Percentiles rank a stretch among this genome's conserved stretches.
These are phyloP conservation scores for Phytophthora foliorum DNA, from an alignment of 352 stramenopile genomes.

Conservation along the genomic window DNA sequence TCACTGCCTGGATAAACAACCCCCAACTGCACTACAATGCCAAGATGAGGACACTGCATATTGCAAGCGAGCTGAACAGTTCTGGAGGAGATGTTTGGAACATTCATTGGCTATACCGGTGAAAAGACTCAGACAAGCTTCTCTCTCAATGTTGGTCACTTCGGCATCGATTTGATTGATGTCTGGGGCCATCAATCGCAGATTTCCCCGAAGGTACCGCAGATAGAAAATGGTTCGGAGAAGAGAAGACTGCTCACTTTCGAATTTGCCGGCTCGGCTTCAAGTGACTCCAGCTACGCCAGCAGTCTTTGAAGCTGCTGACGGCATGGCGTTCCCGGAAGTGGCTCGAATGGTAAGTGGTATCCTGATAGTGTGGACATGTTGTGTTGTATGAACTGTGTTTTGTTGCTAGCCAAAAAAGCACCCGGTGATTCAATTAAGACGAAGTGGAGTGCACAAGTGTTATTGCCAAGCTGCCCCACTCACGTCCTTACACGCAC, in stretches of 20 bases:
- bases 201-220: conserved; percentile 12
- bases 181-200: not conserved
- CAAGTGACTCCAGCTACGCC: conserved; percentile 8
- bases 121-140: too few relatives aligned
- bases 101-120: too few relatives aligned
- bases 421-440: conserved; percentile 61
- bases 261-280: conserved; percentile 12
- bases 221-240: not conserved
- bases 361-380: not conserved
- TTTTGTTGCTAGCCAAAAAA: conserved; percentile 26
- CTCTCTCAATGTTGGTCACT: conserved; percentile 4
- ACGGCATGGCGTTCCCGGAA: conserved; percentile 9
- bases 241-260: conserved; percentile 11
- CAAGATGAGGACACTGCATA: too few relatives aligned
- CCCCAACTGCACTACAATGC: too few relatives aligned
- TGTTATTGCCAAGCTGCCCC: conserved; percentile 60
- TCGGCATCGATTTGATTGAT: conserved; percentile 17
- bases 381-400: not conserved
- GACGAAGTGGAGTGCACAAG: conserved; percentile 55
- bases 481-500: conserved; percentile 5
- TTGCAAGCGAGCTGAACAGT: too few relatives aligned
- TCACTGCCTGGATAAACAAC: too few relatives aligned
- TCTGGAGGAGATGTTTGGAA: too few relatives aligned
- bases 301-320: conserved; percentile 6
- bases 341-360: conserved; percentile 5